A percentile compares a stretch with the other conserved stretches of the same genome.
These are phyloP conservation scores for Umbilicus rupestris DNA, from an alignment of 164 flowering plant species.

Conservation along the genomic window DNA sequence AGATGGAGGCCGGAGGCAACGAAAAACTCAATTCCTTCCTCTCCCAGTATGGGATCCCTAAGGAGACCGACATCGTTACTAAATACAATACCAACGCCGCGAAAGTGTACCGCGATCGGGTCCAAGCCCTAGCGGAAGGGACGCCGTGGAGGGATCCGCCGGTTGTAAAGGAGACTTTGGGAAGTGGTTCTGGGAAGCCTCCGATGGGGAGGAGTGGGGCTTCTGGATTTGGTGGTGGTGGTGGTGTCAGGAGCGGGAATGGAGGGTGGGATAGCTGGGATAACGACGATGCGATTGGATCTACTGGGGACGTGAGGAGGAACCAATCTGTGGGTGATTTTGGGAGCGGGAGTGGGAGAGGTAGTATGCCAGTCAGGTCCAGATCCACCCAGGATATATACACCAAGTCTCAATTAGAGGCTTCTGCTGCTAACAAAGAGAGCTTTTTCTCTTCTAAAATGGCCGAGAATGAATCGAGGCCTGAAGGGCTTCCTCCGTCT, in stretches of 20 bases:
- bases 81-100: constrained; percentile 87
- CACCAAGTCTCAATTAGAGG: constrained; percentile 57
- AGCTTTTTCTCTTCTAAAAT: constrained; percentile 23
- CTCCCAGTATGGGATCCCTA: constrained; percentile 49
- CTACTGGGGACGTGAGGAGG: constrained; percentile 28
- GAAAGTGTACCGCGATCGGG: constrained; percentile 51
- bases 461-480: constrained; percentile 64
- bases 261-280: constrained; percentile 14
- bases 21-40: constrained; percentile 60
- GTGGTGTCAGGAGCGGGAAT: constrained; percentile 24
- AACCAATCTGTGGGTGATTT: constrained; percentile 66
- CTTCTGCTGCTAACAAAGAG: constrained; percentile 33
- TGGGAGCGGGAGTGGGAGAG: constrained; percentile 31
- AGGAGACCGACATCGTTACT: constrained; percentile 70
- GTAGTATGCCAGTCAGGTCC: constrained; percentile 42
- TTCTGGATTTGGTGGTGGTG: background rate
- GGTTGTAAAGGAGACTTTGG: constrained; percentile 44
- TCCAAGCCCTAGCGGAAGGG: constrained; percentile 75
- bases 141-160: constrained; percentile 70
- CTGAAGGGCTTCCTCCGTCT: constrained; percentile 84
- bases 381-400: constrained; percentile 66
- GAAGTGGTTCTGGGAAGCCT: constrained; percentile 6
- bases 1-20: constrained; percentile 94
- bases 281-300: background rate
- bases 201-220: no score